Percentiles rank a stretch among this genome's conserved stretches.
Evolutionary conservation across 2,329 filamentous ascomycete genomes (phyloP).

Genomic region (Nothophaeocryptopus gaeumannii): DNA sequence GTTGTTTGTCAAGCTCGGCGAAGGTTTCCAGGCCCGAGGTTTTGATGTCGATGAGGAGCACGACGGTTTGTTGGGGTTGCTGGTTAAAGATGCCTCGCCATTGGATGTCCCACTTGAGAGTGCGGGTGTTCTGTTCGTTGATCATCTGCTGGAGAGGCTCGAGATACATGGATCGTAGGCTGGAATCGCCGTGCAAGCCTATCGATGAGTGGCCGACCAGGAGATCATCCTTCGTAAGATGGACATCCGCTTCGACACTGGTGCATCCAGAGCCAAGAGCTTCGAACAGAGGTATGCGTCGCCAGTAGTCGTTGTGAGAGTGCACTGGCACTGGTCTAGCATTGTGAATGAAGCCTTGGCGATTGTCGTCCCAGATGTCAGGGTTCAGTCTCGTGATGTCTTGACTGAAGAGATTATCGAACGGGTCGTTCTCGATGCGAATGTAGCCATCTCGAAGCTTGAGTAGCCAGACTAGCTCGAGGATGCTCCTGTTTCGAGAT

Average conservation of each 20-base stretch:
- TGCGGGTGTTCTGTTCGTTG: slow-evolving; percentile 43
- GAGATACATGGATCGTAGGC: slow-evolving; percentile 29
- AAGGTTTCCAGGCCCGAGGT: slow-evolving; percentile 53
- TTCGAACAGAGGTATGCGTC: slow-evolving; percentile 52
- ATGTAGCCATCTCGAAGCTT: too few species aligned
- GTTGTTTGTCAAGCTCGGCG: slow-evolving; percentile 52
- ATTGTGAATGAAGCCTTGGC: slow-evolving; percentile 11
- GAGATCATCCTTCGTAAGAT: not conserved
- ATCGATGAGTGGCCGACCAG: not conserved
- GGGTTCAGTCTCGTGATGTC: too few species aligned
- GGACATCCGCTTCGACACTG: slow-evolving; percentile 51
- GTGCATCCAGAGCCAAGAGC: slow-evolving; percentile 55
- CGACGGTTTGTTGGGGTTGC: slow-evolving; percentile 44
- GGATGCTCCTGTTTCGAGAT: too few species aligned
- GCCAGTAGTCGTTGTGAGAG: slow-evolving; percentile 61
- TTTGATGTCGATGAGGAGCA: slow-evolving; percentile 69
- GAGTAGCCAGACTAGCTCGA: too few species aligned
- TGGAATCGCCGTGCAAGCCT: not conserved
- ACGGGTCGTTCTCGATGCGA: too few species aligned
- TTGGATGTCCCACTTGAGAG: slow-evolving; percentile 30
- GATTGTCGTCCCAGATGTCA: too few species aligned
- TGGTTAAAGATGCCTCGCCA: slow-evolving; percentile 52
- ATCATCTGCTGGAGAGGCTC: slow-evolving; percentile 55
- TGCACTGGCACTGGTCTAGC: slow-evolving; percentile 55
- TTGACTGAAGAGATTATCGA: too few species aligned